A percentile compares a stretch with the other conserved stretches of the same genome.
Evolutionary conservation across 2,329 filamentous ascomycete genomes (phyloP).

Genomic region (Cyphellophora europaea): DNA sequence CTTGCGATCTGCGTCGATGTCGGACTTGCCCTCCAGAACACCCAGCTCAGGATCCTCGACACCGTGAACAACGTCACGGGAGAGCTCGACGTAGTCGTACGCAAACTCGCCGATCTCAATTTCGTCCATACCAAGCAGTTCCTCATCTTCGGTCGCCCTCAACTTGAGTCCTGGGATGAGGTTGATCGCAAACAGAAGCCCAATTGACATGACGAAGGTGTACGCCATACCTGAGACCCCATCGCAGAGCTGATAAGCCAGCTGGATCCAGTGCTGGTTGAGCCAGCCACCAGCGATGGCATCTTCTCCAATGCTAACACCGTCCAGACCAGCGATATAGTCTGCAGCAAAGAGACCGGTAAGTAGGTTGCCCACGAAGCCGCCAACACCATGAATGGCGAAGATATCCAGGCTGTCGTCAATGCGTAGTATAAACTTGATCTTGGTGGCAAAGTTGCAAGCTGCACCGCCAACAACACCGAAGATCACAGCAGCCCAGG

Average conservation of each 20-base stretch:
- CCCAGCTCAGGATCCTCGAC: slow-evolving; percentile 16
- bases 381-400: slow-evolving; percentile 51
- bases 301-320: slow-evolving; percentile 24
- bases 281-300: slow-evolving; percentile 50
- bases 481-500: slow-evolving; percentile 48
- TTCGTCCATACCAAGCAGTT: slow-evolving; percentile 53
- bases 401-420: slow-evolving; percentile 54
- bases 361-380: slow-evolving; percentile 46
- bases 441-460: slow-evolving; percentile 38
- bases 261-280: slow-evolving; percentile 44
- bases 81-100: slow-evolving; percentile 86
- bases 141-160: slow-evolving; percentile 45
- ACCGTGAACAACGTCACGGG: slow-evolving; percentile 53
- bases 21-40: too few species aligned
- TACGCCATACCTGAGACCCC: slow-evolving; percentile 47
- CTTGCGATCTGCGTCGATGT: too few species aligned
- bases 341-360: slow-evolving; percentile 49
- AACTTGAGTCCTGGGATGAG: slow-evolving; percentile 49
- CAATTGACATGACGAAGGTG: slow-evolving; percentile 44
- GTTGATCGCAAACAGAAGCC: slow-evolving; percentile 47
- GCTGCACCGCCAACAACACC: slow-evolving; percentile 41
- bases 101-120: slow-evolving; percentile 84
- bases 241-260: slow-evolving; percentile 49
- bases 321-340: slow-evolving; percentile 43
- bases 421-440: slow-evolving; percentile 44